Conservation (phyloP, 805 yeast species). For the Osmozyma mogii region DNA sequence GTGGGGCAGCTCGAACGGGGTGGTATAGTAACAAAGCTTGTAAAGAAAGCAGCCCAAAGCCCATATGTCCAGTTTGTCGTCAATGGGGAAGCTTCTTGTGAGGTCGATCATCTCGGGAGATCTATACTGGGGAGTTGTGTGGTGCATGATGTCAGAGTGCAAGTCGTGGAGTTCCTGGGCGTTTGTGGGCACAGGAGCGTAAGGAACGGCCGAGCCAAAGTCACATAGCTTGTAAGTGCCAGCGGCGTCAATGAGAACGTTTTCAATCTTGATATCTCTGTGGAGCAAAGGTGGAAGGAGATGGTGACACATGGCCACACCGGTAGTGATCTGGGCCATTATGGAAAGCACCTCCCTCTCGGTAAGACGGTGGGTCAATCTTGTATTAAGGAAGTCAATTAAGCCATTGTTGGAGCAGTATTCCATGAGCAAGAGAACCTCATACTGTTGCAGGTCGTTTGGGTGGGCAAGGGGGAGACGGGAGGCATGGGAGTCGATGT, state of each 20-base stretch:
- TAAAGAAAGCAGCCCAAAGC: slow-evolving; percentile 74
- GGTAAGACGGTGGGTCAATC: slow-evolving; percentile 56
- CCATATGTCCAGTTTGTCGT: slow-evolving; percentile 82
- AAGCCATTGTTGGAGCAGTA: slow-evolving; percentile 68
- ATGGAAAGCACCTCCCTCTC: slow-evolving; percentile 64
- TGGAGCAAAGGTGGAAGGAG: slow-evolving; percentile 64
- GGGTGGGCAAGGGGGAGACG: slow-evolving; percentile 32
- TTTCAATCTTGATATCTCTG: slow-evolving; percentile 77
- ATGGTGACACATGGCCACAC: slow-evolving; percentile 73
- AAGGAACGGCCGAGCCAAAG: slow-evolving; percentile 72
- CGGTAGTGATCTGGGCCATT: slow-evolving; percentile 63
- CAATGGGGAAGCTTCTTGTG: slow-evolving; percentile 58
- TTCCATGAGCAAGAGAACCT: slow-evolving; percentile 75
- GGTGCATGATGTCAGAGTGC: slow-evolving; percentile 63
- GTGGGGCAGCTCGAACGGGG: slow-evolving; percentile 63
- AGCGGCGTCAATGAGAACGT: slow-evolving; percentile 54
- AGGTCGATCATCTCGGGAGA: slow-evolving; percentile 82
- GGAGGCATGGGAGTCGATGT: slow-evolving; percentile 93
- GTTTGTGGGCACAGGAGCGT: slow-evolving; percentile 53
- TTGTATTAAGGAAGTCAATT: slow-evolving; percentile 72
- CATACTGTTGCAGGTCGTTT: slow-evolving; percentile 45
- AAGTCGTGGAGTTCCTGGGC: slow-evolving; percentile 51
- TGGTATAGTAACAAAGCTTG: slow-evolving; percentile 72
- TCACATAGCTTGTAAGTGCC: slow-evolving; percentile 67
- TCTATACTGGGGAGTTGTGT: slow-evolving; percentile 81